Base-by-base conservation (phyloP, 2,329 filamentous ascomycete genomes). In the Escovopsis sp. region DNA sequence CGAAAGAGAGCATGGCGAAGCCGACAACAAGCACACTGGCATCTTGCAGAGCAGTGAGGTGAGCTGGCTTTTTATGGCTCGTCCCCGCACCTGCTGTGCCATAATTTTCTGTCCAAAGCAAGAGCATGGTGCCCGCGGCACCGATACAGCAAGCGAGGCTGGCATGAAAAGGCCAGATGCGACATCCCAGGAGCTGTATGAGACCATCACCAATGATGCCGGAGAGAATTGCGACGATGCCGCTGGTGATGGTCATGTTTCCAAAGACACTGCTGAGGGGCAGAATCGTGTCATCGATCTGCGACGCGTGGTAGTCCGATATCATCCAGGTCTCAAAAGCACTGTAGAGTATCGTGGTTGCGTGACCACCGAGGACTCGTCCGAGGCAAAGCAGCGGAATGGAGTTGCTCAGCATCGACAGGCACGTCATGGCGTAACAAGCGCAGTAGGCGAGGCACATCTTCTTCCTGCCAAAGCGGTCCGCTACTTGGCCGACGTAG, bases 321-420 rank as follows among this genome's bases (percentile, higher is more conserved):
- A 75, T 65, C 57, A 76, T 65, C 70, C 70, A 75, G 31, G 67
- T 65, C 43, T 76, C 70, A 41, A 76, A 74, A 9, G 67, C 66
- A 33, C 61, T 70, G 53, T 67, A 74, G 14, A 76, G 58, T 15
- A 76, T 52, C 12, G 68, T 73, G 9, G 68, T 71, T 39, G 63
- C 65, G 14, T 75, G 44, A 0, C 72, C 72, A 13, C 70, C 70
- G 7, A 66, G 57, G 1, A 67, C 45, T n/a, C 70, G 61, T 13
- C 72, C 72, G 4, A 65, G 33, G 45, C 71, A 72, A 0, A 76
- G 56, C 4, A 69, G 33, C 3, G 50, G 45, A 3, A 61, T 41
- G 27, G 52, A 47, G 19, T 57, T 51, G 33, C 60, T 58, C 19
- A 72, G 52, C 34, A 71, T 66, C 14, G 66, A 61, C 33, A 68